Conservation (phyloP, 495 filamentous ascomycete species). For the Hypoxylon trugodes region DNA sequence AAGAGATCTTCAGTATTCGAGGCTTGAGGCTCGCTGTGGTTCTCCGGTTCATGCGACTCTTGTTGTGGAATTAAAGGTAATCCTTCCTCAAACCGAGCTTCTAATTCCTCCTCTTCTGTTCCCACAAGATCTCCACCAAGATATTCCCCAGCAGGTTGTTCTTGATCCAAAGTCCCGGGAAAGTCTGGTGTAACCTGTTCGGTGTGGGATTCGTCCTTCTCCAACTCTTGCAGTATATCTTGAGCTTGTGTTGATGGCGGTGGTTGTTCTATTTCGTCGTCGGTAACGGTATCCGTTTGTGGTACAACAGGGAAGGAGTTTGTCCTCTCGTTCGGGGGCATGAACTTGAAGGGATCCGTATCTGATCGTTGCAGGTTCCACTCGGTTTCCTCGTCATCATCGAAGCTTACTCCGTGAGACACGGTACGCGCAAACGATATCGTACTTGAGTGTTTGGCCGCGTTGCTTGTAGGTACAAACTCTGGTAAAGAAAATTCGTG, state of each 20-base stretch:
- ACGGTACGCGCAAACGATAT: slow-evolving; percentile 63
- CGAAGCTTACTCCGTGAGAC: slow-evolving; percentile 61
- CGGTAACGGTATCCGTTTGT: slow-evolving; percentile 43
- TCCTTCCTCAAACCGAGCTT: slow-evolving; percentile 68
- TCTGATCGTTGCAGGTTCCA: slow-evolving; percentile 58
- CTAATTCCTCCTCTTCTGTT: slow-evolving; percentile 45
- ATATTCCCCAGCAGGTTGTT: slow-evolving; percentile 9
- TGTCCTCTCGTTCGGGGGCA: slow-evolving; percentile 61
- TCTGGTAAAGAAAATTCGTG: slow-evolving; percentile 31
- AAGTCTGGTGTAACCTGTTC: slow-evolving; percentile 23
- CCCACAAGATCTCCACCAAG: slow-evolving; percentile 51
- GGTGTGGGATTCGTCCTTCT: slow-evolving; percentile 44
- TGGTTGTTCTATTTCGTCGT: slow-evolving; percentile 36
- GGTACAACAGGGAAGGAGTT: slow-evolving; percentile 70
- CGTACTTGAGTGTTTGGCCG: slow-evolving; percentile 58
- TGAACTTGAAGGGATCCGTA: slow-evolving; percentile 64
- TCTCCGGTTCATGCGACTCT: slow-evolving; percentile 21
- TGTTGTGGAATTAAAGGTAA: slow-evolving; percentile 60
- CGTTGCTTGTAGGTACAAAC: slow-evolving; percentile 35
- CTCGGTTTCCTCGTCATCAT: slow-evolving; percentile 63
- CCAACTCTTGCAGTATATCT: slow-evolving; percentile 51
- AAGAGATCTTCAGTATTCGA: slow-evolving; percentile 44
- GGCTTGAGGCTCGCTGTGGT: slow-evolving; percentile 10
- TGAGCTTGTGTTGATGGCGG: slow-evolving; percentile 54
- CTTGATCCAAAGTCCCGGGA: not conserved